These are phyloP conservation scores for Helicostylum pulchrum DNA, from an alignment of 192 early-diverging fungal species.

Conservation along the genomic window DNA sequence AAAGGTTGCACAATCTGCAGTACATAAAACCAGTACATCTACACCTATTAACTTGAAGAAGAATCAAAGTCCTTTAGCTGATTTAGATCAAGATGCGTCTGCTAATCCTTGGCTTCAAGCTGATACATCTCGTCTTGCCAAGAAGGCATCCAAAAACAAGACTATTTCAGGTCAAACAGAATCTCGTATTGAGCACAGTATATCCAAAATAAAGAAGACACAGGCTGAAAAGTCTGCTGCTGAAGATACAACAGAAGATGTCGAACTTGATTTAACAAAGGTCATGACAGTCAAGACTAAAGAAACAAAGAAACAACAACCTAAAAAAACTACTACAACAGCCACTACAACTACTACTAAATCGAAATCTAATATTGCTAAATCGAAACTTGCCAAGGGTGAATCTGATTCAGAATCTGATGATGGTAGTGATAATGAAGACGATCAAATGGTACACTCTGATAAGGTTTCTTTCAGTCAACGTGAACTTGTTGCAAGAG, in stretches of 20 bases:
- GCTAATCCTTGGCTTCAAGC: conserved; percentile 79
- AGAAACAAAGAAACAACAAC: conserved; percentile 19
- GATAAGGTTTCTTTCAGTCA: conserved; percentile 62
- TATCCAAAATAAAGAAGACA: conserved; percentile 63
- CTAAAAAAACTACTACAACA: background rate
- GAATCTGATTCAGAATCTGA: conserved; percentile 31
- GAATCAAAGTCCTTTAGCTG: conserved; percentile 28
- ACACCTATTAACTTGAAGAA: conserved; percentile 44
- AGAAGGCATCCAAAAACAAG: conserved; percentile 56
- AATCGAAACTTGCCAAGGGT: conserved; percentile 14
- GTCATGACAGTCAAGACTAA: conserved; percentile 50
- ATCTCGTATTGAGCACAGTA: conserved; percentile 61
- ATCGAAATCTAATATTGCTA: conserved; percentile 1
- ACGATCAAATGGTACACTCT: conserved; percentile 51
- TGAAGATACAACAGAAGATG: conserved; percentile 51
- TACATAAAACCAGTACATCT: conserved; percentile 54
- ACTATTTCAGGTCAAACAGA: conserved; percentile 46
- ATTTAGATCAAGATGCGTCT: conserved; percentile 12
- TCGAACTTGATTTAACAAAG: conserved; percentile 70
- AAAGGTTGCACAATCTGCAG: conserved; percentile 49
- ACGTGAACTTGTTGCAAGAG: conserved; percentile 84
- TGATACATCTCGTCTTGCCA: conserved; percentile 47
- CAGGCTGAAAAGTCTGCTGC: conserved; percentile 36
- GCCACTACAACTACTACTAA: background rate
- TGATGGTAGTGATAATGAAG: conserved; percentile 36